These are phyloP conservation scores for Cenchrus fungigraminus DNA, from an alignment of 176 grass and related monocot genomes.

Conservation along the genomic window DNA sequence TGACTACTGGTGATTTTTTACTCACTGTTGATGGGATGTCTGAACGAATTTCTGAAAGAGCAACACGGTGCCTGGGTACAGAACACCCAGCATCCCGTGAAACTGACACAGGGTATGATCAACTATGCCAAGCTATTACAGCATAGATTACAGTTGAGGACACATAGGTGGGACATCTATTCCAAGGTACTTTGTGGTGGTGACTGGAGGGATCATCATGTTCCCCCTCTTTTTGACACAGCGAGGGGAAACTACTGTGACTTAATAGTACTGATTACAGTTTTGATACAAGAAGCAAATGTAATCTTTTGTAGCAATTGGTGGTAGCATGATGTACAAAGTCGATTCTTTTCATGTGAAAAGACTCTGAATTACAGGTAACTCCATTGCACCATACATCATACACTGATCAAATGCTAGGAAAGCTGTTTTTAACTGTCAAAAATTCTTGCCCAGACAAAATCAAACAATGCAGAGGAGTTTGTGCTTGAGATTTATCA, in stretches of 20 bases:
- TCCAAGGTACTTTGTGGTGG: not conserved
- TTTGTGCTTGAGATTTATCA: not conserved
- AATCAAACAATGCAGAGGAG: not conserved
- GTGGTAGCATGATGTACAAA: constrained; percentile 28
- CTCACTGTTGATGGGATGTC: not conserved
- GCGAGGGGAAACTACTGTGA: not conserved
- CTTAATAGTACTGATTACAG: not conserved
- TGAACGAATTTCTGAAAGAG: not conserved
- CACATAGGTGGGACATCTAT: not conserved
- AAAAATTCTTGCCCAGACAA: not conserved
- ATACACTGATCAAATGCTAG: constrained; percentile 44
- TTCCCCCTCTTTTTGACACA: not conserved
- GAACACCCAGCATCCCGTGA: not conserved
- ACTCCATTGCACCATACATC: constrained; percentile 35
- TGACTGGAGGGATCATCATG: not conserved
- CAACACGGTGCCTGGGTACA: not conserved
- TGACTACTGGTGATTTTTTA: constrained; percentile 77
- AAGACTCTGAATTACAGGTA: not conserved
- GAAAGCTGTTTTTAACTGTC: not conserved
- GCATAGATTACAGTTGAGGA: constrained; percentile 19
- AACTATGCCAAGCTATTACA: not conserved
- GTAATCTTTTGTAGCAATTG: constrained; percentile 32
- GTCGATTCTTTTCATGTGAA: not conserved
- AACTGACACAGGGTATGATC: not conserved
- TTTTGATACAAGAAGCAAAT: not conserved